A percentile compares a stretch with the other conserved stretches of the same genome.
Conservation (phyloP, 2,329 filamentous ascomycete genomes). For the Phyllosticta citriasiana region DNA sequence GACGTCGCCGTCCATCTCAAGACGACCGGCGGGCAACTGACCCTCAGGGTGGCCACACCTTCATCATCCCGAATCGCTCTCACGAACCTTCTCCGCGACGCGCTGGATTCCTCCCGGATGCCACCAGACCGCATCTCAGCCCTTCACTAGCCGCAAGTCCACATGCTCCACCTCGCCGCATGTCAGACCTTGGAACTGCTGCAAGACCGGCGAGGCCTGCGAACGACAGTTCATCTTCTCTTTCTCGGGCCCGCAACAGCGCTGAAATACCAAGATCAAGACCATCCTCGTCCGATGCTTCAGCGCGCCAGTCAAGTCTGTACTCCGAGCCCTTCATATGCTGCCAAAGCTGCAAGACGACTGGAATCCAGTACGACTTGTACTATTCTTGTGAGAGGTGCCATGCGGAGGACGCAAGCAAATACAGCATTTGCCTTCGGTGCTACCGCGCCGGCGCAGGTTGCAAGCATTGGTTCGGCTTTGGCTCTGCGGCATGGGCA, state of each 20-base stretch:
- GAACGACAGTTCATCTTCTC: slow-evolving; percentile 21
- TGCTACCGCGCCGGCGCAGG: slow-evolving; percentile 73
- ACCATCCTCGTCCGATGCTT: slow-evolving; percentile 15
- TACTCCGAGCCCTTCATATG: slow-evolving; percentile 62
- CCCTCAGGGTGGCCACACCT: slow-evolving; percentile 19
- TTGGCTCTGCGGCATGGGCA: slow-evolving; percentile 60
- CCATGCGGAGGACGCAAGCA: slow-evolving; percentile 40
- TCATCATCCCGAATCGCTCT: slow-evolving; percentile 11
- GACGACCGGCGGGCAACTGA: slow-evolving; percentile 35
- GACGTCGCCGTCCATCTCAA: slow-evolving; percentile 29
- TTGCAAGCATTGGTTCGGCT: slow-evolving; percentile 82
- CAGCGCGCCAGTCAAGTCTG: slow-evolving; percentile 24
- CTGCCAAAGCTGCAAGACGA: slow-evolving; percentile 60
- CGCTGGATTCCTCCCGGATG: slow-evolving; percentile 15
- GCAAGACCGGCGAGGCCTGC: slow-evolving; percentile 6
- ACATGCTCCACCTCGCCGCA: neutral
- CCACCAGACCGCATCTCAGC: neutral
- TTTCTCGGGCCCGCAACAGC: slow-evolving; percentile 6
- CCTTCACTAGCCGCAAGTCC: neutral
- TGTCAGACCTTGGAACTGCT: slow-evolving; percentile 7
- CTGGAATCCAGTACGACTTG: slow-evolving; percentile 72
- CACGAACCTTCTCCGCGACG: slow-evolving; percentile 22
- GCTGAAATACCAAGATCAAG: slow-evolving; percentile 2
- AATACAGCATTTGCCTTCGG: slow-evolving; percentile 67
- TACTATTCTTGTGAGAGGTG: slow-evolving; percentile 76